phyloP scores from a whole-genome alignment of 495 filamentous ascomycete species.

The Hypoxylon trugodes region DNA sequence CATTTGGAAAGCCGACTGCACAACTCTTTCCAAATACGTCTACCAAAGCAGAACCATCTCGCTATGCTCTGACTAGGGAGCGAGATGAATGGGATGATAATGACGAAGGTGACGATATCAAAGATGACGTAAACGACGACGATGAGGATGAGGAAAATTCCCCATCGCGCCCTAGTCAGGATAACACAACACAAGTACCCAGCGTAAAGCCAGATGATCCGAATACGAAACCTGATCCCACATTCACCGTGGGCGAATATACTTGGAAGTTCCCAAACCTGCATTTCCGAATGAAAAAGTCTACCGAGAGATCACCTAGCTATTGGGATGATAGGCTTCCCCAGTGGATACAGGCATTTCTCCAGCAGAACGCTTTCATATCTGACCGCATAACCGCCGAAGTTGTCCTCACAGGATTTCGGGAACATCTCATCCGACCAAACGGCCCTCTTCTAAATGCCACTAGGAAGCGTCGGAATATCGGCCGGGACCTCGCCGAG shows the following conservation, averaged over 20 bases:
- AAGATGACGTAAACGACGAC: neutral
- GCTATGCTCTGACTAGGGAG: neutral
- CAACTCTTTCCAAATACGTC: conserved; percentile 15
- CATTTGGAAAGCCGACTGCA: conserved; percentile 29
- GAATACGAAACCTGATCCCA: neutral
- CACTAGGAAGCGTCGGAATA: conserved; percentile 6
- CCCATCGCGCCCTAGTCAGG: too few species aligned
- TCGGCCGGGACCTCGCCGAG: conserved; percentile 11
- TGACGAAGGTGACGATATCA: neutral
- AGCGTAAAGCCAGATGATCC: neutral
- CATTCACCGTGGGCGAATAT: conserved; percentile 20
- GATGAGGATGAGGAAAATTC: neutral
- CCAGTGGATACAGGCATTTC: neutral
- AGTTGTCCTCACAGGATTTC: conserved; percentile 27
- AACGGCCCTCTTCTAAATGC: conserved; percentile 18
- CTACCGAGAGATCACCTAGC: neutral
- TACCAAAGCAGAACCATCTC: conserved; percentile 1
- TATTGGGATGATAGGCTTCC: neutral
- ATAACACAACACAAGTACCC: neutral
- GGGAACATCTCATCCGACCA: conserved; percentile 10
- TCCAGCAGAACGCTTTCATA: conserved; percentile 11
- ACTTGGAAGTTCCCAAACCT: conserved; percentile 35
- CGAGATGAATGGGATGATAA: neutral
- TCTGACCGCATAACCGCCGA: conserved; percentile 18
- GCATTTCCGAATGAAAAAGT: neutral